A percentile compares a stretch with the other conserved stretches of the same genome.
These are phyloP conservation scores for Suillus tomentosus DNA, from an alignment of 768 basidiomycete genomes.

Conservation along the genomic window DNA sequence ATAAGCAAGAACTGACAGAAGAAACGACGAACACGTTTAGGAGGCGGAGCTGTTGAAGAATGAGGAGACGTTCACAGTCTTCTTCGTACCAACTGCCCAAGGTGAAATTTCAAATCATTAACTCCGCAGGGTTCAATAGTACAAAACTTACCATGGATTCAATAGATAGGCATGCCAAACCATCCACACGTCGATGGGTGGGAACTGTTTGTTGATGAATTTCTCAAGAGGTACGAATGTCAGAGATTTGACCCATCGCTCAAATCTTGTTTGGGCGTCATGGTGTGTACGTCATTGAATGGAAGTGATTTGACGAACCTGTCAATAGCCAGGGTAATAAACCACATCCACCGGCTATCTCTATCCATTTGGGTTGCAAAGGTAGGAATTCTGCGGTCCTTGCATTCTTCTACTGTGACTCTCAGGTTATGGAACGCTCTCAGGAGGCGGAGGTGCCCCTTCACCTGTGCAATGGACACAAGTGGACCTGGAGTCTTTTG, in stretches of 20 bases:
- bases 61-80: constrained; percentile 33
- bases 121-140: neutral
- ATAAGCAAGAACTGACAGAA: constrained; percentile 24
- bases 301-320: constrained; percentile 25
- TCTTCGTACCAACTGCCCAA: constrained; percentile 33
- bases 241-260: constrained; percentile 34
- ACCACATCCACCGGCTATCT: constrained; percentile 41
- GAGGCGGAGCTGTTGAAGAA: constrained; percentile 27
- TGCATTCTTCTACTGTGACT: constrained; percentile 29
- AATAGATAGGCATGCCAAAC: constrained; percentile 46
- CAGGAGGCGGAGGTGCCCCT: constrained; percentile 37
- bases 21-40: constrained; percentile 32
- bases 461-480: constrained; percentile 34
- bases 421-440: constrained; percentile 34
- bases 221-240: constrained; percentile 26
- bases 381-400: constrained; percentile 30
- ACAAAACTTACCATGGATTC: constrained; percentile 34
- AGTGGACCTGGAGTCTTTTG: constrained; percentile 25
- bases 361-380: constrained; percentile 27
- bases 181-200: constrained; percentile 44
- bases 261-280: constrained; percentile 30
- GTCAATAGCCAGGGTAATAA: constrained; percentile 40
- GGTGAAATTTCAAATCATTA: constrained; percentile 7
- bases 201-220: constrained; percentile 30
- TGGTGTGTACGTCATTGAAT: neutral